Base-by-base conservation (phyloP, 768 basidiomycete species). In the Mycena maculata region DNA sequence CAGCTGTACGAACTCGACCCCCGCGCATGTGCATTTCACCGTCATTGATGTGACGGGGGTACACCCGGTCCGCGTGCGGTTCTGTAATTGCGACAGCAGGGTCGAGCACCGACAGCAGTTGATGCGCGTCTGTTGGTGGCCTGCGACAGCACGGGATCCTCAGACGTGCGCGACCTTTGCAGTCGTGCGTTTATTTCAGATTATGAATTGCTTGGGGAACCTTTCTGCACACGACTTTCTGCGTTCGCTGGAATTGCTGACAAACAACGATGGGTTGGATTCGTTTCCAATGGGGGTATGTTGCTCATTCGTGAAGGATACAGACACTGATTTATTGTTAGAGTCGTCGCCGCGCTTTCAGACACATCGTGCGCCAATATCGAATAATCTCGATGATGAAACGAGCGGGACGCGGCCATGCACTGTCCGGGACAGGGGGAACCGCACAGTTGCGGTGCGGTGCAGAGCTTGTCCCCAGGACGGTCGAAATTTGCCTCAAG, bases 321-420 rank as follows among this genome's bases (percentile, higher is more conserved):
- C n/a, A n/a, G n/a, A n/a, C n/a, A n/a, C 33, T 36, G 33, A 36
- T 13, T 13, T 36, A 13, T 36, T 13, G 13, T 13, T 36, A 53
- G 52, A 22, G 38, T 13, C 31, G 52, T 5, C 23, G 36, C 6
- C 52, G 52, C 3, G 52, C 52, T 5, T 54, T 54, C 23, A 20
- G 52, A 0, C 52, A 54, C 22, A 54, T 54, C 16, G 52, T 54
- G 33, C 52, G 52, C 22, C 52, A 54, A 23, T 54, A 39, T 54
- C 52, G 52, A 15, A 54, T 22, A 2, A 54, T 13, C 5, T 12
- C 5, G 36, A 38, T 38, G 52, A 12, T 38, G 36, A 54, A 54
- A 16, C 36, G 52, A 0, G 52, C 52, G 0, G 52, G 52, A 10
- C 33, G 52, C 11, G 31, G 52, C 12, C 52, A 54, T 12, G 36